phyloP scores from a whole-genome alignment of 495 filamentous ascomycete genomes.

The Penicillium riverlandense region DNA sequence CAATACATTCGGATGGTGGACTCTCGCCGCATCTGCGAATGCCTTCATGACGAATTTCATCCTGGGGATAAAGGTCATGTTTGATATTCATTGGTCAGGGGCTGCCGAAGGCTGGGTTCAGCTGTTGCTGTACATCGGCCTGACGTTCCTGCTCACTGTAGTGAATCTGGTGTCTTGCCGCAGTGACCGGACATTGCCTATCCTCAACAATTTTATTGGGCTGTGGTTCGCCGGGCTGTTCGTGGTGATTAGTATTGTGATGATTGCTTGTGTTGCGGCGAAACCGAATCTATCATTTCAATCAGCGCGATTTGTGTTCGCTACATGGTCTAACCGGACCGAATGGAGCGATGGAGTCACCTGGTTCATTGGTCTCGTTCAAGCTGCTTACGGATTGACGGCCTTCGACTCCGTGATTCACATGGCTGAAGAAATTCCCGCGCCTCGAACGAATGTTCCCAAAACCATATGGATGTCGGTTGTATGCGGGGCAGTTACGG shows the following conservation, averaged over 20 bases:
- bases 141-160: conserved; percentile 27
- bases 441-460: conserved; percentile 31
- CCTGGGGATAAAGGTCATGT: conserved; percentile 40
- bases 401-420: conserved; percentile 56
- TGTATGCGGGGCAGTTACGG: conserved; percentile 39
- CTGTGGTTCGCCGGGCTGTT: conserved; percentile 38
- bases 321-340: conserved; percentile 51
- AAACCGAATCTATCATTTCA: conserved; percentile 28
- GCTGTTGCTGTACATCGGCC: conserved; percentile 35
- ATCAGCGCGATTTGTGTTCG: conserved; percentile 44
- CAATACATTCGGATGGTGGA: conserved; percentile 45
- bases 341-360: conserved; percentile 57
- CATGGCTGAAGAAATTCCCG: conserved; percentile 45
- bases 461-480: conserved; percentile 30
- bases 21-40: conserved; percentile 34
- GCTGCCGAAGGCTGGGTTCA: conserved; percentile 32
- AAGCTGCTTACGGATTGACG: conserved; percentile 52
- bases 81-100: conserved; percentile 27
- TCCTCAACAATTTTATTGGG: conserved; percentile 40
- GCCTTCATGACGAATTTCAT: conserved; percentile 43
- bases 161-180: conserved; percentile 38
- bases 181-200: conserved; percentile 29
- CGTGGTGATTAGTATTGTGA: conserved; percentile 31
- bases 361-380: conserved; percentile 54
- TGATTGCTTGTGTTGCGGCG: conserved; percentile 33